A percentile compares a stretch with the other conserved stretches of the same genome.
phyloP scores from a whole-genome alignment of 176 grass and related monocot genomes.

The Areca catechu region DNA sequence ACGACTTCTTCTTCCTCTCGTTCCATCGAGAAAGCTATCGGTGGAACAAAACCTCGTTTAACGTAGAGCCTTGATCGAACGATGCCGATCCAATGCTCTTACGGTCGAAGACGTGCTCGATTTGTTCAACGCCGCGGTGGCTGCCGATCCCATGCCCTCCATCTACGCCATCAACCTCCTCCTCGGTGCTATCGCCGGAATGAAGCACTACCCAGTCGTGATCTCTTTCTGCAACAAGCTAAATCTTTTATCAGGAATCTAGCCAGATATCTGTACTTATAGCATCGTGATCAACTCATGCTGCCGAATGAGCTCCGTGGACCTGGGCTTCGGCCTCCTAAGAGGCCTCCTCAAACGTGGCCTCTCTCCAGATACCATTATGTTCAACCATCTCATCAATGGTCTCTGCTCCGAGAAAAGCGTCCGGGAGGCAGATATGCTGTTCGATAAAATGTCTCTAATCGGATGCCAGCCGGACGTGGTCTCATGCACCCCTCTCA shows the following conservation, averaged over 20 bases:
- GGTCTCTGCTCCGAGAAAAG: slow-evolving; percentile 13
- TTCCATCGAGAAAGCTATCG: no score
- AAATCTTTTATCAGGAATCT: not conserved
- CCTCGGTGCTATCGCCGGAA: not conserved
- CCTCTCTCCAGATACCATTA: accelerated
- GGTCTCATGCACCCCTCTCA: not conserved
- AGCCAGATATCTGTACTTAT: not conserved
- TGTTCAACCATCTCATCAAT: not conserved
- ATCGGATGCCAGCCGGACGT: slow-evolving; percentile 12
- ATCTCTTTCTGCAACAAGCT: slow-evolving; percentile 20
- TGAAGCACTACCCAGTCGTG: not conserved
- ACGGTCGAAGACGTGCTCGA: not conserved
- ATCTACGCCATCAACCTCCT: not conserved
- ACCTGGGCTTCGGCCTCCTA: slow-evolving; percentile 9
- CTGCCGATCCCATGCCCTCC: not conserved
- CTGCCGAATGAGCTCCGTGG: not conserved
- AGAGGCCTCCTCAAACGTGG: slow-evolving; percentile 6
- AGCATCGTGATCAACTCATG: slow-evolving; percentile 21
- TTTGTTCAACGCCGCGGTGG: not conserved
- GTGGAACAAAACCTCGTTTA: no score
- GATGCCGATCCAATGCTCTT: not conserved
- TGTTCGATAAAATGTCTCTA: slow-evolving; percentile 26
- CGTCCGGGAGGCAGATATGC: not conserved
- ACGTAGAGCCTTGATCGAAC: not conserved
- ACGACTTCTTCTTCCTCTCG: no score